Base-by-base conservation (phyloP, 2,329 filamentous ascomycete genomes). In the Coniochaeta sp. region DNA sequence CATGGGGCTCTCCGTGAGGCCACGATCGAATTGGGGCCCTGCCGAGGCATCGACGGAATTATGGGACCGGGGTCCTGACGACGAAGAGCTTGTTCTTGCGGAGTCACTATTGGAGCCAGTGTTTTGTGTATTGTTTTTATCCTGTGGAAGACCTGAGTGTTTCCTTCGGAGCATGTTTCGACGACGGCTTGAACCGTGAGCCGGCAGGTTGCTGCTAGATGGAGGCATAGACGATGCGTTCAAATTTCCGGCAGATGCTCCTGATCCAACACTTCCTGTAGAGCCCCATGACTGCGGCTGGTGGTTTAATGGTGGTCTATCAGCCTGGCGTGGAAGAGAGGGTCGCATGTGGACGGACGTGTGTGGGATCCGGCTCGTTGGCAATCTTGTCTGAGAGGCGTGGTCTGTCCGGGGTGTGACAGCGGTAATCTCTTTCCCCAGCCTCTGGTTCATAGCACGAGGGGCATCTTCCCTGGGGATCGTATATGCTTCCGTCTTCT, bases 131-230 rank as follows among this genome's bases (percentile, higher is more conserved):
- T 66, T 72, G 22, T 67, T 65, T 6, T 69, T 63, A 24, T 79
- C 74, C 60, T 75, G 74, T 1, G 78, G 71, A 43, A 80, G 68
- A 12, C 75, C 76, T 16, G 81, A 79, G 60, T 77, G 76, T 67
- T 83, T 85, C 65, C 78, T 77, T 64, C 79, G 74, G 56, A 83
- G 68, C 9, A 78, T 73, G 66, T 78, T 79, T 44, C 76, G 76
- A 28, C 70, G 68, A 54, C 72, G 70, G 34, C 69, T 73, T 26
- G 67, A 60, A 22, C 63, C 65, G 47, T 59, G 62, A 33, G 44
- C 71, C 44, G 72, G 67, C 0, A 72, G 74, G 34, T 69, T 72
- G 54, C 69, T 67, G 4, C 73, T 71, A 6, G 71, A 69, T 17
- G 72, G 70, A 24, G 71, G 72, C 14, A 38, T 31, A 38, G 70